Base-by-base conservation (phyloP, 306 rosid species). In the Fagus sylvatica region DNA sequence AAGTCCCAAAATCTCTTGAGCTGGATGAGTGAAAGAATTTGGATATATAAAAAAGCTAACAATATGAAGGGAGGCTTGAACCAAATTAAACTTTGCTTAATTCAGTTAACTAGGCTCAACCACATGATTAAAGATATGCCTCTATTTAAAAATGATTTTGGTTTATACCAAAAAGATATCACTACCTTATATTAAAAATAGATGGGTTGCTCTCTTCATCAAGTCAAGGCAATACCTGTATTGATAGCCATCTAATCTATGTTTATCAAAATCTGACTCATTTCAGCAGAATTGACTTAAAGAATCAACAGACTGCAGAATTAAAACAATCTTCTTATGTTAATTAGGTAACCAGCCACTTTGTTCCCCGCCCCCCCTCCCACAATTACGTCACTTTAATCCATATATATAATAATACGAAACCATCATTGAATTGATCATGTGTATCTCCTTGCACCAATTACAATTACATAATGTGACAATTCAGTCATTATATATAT, bases 391-490 rank as follows among this genome's bases (percentile, higher is more conserved):
- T 2, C 10, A 19, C 62, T n/a, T 56, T 12, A 22, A 56, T 22
- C 15, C 15, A 10, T 4, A 28, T 17, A n/a, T n/a, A 28, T 33
- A 46, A 17, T 7, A 82, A 59, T 36, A 48, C 48, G 42, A 76
- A 49, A 46, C 75, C 75, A 69, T 41, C 81, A 53, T 60, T 82
- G 40, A 56, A 80, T 65, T 64, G 57, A 42, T 57, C 37, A 40
- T 2, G 48, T 34, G 34, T 3, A 37, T 53, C 32, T 36, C 28
- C 28, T 9, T 46, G 36, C 74, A 39, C 28, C 80, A 28, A 68
- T 54, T 71, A 34, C 32, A 6, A 69, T 77, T 64, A 4, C 46
- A 16, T 42, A 69, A 28, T 69, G 70, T 66, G 75, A 69, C 36
- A 69, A 46, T 74, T 54, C 57, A 55, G 12, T 34, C 57, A 53